phyloP scores from a whole-genome alignment of 345 rosid genomes.

The Pseudoturritis turrita region DNA sequence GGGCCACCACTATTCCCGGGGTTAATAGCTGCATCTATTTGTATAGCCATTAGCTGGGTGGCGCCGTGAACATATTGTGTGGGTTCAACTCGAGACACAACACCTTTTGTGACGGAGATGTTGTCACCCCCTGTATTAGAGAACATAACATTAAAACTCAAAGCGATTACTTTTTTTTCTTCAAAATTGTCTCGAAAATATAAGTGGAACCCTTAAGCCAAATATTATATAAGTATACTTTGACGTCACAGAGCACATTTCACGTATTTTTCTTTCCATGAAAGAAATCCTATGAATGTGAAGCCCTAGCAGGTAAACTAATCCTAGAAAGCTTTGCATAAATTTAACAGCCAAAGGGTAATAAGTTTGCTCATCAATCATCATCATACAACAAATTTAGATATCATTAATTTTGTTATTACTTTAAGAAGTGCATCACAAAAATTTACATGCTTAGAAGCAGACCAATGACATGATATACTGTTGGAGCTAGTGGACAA shows the following conservation, averaged over 20 bases:
- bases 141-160: slow-evolving; percentile 43
- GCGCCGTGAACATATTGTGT: slow-evolving; percentile 87
- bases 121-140: slow-evolving; percentile 73
- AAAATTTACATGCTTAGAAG: background rate
- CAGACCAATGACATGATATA: background rate
- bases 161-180: background rate
- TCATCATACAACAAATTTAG: background rate
- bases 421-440: background rate
- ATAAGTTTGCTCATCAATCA: background rate
- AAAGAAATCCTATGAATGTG: background rate
- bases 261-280: background rate
- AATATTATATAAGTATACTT: background rate
- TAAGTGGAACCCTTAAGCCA: background rate
- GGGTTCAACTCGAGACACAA: slow-evolving; percentile 91
- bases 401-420: no score
- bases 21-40: slow-evolving; percentile 93
- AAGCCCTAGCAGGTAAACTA: background rate
- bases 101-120: slow-evolving; percentile 94
- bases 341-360: background rate
- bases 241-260: background rate
- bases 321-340: background rate
- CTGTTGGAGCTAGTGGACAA: background rate
- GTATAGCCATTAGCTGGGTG: slow-evolving; percentile 85
- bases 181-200: background rate
- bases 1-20: slow-evolving; percentile 94